Percentiles rank a stretch among this genome's conserved stretches.
phyloP scores from a whole-genome alignment of 2,329 filamentous ascomycete genomes.

The Aspergillus intermedius region DNA sequence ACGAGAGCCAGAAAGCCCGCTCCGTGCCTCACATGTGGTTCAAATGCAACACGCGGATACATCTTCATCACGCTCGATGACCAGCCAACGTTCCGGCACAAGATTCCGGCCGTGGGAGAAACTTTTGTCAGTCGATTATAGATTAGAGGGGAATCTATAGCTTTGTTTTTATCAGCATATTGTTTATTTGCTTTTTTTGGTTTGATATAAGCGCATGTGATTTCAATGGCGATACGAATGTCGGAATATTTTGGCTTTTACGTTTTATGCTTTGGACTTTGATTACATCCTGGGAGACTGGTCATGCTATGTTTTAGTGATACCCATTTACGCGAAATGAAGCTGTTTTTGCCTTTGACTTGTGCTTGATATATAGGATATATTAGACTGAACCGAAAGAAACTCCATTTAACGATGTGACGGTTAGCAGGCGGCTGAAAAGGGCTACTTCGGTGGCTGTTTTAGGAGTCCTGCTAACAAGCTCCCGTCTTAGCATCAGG shows the following conservation, averaged over 20 bases:
- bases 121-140: conserved; percentile 40
- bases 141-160: conserved; percentile 20
- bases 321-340: conserved; percentile 12
- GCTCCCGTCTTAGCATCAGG: not conserved
- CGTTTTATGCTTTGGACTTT: not conserved
- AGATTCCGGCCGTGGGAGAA: conserved; percentile 36
- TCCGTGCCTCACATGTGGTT: not conserved
- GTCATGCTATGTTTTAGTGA: conserved; percentile 9
- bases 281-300: conserved; percentile 4
- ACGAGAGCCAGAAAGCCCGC: conserved; percentile 2
- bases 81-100: conserved; percentile 12
- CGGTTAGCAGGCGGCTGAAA: not conserved
- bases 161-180: not conserved
- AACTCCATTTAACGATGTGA: not conserved
- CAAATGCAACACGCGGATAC: not conserved
- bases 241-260: conserved; percentile 4
- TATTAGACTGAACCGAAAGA: not conserved
- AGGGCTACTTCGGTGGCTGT: no score
- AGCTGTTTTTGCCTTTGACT: not conserved
- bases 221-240: not conserved
- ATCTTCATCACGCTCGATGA: conserved; percentile 11
- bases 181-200: not conserved
- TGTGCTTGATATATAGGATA: not conserved
- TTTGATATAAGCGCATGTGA: not conserved
- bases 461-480: not conserved